Evolutionary conservation across 352 stramenopile genomes (phyloP).

Genomic region (Phytophthora citricola): DNA sequence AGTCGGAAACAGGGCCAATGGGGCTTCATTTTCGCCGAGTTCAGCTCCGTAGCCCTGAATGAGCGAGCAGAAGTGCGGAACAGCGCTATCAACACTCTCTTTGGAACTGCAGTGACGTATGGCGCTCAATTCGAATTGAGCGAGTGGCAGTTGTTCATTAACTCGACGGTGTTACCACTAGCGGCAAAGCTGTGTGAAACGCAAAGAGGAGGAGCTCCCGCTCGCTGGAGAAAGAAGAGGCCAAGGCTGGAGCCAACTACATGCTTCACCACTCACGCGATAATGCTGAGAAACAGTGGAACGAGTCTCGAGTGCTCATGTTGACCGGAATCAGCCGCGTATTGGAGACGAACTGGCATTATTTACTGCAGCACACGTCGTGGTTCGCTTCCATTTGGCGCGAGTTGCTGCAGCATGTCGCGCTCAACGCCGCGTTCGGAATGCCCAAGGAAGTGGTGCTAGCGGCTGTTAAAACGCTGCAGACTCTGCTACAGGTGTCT

Average conservation of each 20-base stretch:
- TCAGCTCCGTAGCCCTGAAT: conserved; percentile 92
- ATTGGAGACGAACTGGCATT: conserved; percentile 86
- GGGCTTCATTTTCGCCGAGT: conserved; percentile 78
- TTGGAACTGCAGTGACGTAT: conserved; percentile 96
- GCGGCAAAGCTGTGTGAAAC: conserved; percentile 65
- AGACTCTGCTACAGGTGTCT: conserved; percentile 85
- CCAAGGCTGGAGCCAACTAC: conserved; percentile 37
- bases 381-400: conserved; percentile 78
- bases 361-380: conserved; percentile 58
- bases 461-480: conserved; percentile 73
- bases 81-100: conserved; percentile 97
- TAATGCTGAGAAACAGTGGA: conserved; percentile 97
- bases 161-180: conserved; percentile 94
- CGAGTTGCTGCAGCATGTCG: conserved; percentile 67
- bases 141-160: conserved; percentile 95
- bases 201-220: conserved; percentile 23
- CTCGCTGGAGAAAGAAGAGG: conserved; percentile 16
- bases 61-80: conserved; percentile 95
- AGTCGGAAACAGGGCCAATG: conserved; percentile 50
- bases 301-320: conserved; percentile 95
- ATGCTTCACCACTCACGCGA: conserved; percentile 97
- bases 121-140: conserved; percentile 90
- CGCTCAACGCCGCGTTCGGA: conserved; percentile 52
- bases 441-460: conserved; percentile 86
- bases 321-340: conserved; percentile 95